Base-by-base conservation (phyloP, 129 eudicot genomes). In the Helianthus annuus region DNA sequence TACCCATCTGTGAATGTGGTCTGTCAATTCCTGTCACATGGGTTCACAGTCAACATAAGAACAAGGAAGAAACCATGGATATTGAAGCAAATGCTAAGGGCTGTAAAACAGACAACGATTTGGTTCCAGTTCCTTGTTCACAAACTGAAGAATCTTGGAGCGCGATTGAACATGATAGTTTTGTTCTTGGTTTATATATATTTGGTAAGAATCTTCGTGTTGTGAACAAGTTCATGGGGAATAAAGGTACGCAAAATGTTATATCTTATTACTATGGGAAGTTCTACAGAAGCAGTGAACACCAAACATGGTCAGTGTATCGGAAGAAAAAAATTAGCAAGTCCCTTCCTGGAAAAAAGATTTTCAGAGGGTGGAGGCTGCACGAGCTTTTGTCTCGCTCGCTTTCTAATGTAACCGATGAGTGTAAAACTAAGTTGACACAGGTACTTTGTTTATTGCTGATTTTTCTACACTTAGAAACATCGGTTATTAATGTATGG, bases 121-220 rank as follows among this genome's bases (percentile, higher is more conserved):
- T 72, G 42, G 15, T 48, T 56, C 72, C 67, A 7, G 71, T 87
- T 71, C 87, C 92, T 61, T 83, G 85, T 48, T 61, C 65, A 58
- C 19, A 76, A 10, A 22, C 44, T 40, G 74, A 76, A 34, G 79
- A 70, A 36, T 48, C 89, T 62, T 84, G 86, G 92, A 82, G 77
- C 42, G 71, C 8, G 15, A 84, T 76, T 55, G 92, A 87, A 71
- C 73, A 42, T 13, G 83, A 79, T 61, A 79, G 89, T 76, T 87
- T 84, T 52, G 64, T 84, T 64, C 85, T 87, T 55, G 92, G 81
- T 24, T 74, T 87, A 57, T 87, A 84, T 68, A 73, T 84, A 40
- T 84, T 87, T 57, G 89, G 89, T 56, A 87, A 84, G 82, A 84
- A 87, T 74, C 85, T 87, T 60, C 53, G 46, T 42, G 76, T 64